Evolutionary conservation across 2,329 filamentous ascomycete genomes (phyloP).

Genomic region (Monosporascus sp.): DNA sequence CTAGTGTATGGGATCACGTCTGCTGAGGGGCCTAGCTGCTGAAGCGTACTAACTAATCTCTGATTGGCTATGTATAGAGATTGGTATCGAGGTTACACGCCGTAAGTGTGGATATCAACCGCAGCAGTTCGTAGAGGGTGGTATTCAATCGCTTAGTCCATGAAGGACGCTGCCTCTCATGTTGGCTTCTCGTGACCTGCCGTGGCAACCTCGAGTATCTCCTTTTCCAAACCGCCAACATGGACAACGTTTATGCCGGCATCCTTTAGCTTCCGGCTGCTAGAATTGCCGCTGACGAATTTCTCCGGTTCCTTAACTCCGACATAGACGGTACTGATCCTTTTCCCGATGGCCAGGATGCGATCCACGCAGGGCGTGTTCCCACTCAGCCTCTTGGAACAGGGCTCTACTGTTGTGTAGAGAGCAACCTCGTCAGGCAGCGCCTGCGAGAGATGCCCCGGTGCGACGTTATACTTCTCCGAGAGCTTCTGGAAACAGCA

Average conservation of each 20-base stretch:
- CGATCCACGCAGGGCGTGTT: slow-evolving; percentile 75
- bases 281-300: slow-evolving; percentile 80
- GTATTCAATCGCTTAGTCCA: not conserved
- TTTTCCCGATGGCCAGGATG: slow-evolving; percentile 57
- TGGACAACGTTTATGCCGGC: slow-evolving; percentile 70
- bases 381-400: slow-evolving; percentile 66
- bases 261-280: slow-evolving; percentile 61
- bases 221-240: slow-evolving; percentile 68
- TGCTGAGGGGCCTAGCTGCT: no score
- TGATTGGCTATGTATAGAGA: no score
- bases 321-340: slow-evolving; percentile 74
- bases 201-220: slow-evolving; percentile 77
- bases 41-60: no score
- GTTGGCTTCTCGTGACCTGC: slow-evolving; percentile 60
- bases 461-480: slow-evolving; percentile 38
- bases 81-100: no score
- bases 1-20: no score
- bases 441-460: slow-evolving; percentile 47
- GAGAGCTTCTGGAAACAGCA: slow-evolving; percentile 77
- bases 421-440: slow-evolving; percentile 55
- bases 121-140: no score
- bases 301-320: slow-evolving; percentile 86
- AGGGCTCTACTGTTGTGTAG: slow-evolving; percentile 93
- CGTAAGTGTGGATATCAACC: no score
- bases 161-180: not conserved